These are phyloP conservation scores for Cladosporium sp. DNA, from an alignment of 2,329 filamentous ascomycete species.

Conservation along the genomic window DNA sequence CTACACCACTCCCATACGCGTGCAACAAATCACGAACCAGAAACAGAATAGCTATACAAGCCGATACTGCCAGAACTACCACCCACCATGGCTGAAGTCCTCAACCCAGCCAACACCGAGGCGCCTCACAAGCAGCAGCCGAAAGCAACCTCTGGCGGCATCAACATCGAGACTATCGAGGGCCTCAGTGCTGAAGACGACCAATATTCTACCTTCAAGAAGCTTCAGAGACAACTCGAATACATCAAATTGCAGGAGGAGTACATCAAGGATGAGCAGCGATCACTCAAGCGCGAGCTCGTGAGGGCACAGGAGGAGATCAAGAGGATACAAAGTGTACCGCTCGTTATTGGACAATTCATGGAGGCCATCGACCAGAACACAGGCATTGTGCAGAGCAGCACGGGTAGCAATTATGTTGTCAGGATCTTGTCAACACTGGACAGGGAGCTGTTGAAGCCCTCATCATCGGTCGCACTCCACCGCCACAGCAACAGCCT, in stretches of 20 bases:
- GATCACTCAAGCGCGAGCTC: constrained; percentile 94
- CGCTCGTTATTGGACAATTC: constrained; percentile 96
- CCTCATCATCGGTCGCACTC: constrained; percentile 93
- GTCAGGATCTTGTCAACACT: constrained; percentile 97
- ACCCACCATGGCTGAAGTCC: constrained; percentile 73
- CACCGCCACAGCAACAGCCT: constrained; percentile 98
- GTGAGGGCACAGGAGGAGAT: constrained; percentile 98
- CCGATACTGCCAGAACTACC: not conserved
- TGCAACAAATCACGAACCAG: not conserved
- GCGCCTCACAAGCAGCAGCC: constrained; percentile 79
- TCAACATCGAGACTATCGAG: constrained; percentile 69
- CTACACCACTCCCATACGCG: not conserved
- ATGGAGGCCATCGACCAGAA: constrained; percentile 99
- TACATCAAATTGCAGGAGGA: constrained; percentile 98
- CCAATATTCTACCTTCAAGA: constrained; percentile 94
- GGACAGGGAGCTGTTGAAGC: constrained; percentile 96
- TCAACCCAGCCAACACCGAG: constrained; percentile 72
- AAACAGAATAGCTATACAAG: not conserved
- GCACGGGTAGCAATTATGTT: constrained; percentile 97
- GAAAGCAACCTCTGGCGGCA: constrained; percentile 77
- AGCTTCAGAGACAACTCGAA: constrained; percentile 94
- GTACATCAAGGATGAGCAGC: constrained; percentile 99
- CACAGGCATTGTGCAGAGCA: constrained; percentile 97
- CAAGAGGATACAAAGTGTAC: constrained; percentile 98
- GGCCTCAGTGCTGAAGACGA: constrained; percentile 78